Percentiles rank a stretch among this genome's conserved stretches.
Evolutionary conservation across 139 green algal species (phyloP).

Genomic region (Closterium sp.): DNA sequence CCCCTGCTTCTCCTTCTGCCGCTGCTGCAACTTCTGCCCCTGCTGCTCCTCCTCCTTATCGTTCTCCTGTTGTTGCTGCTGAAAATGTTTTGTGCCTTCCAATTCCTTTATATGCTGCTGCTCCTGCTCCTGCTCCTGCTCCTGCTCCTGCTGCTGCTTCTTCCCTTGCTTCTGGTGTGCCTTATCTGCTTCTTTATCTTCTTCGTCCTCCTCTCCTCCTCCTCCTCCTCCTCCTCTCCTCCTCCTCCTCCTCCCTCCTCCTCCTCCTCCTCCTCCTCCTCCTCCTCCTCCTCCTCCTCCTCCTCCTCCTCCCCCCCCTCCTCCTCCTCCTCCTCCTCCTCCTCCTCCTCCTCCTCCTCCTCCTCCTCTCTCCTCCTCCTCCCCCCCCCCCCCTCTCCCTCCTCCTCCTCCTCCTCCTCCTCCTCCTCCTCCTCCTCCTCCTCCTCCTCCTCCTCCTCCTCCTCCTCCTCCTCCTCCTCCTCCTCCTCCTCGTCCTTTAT

Average conservation of each 20-base stretch:
- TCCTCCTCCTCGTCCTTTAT: neutral
- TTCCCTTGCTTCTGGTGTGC: too few relatives aligned
- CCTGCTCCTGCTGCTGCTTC: neutral
- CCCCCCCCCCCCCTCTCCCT: too few relatives aligned
- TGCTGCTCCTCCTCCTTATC: neutral
- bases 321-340: too few relatives aligned
- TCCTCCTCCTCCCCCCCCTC: too few relatives aligned
- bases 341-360: too few relatives aligned
- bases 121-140: neutral
- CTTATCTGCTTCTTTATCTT: too few relatives aligned
- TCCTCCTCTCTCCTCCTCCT: too few relatives aligned
- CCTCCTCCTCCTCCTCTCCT: neutral
- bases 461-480: neutral
- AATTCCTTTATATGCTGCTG: neutral
- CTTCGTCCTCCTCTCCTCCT: neutral
- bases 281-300: neutral
- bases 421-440: neutral
- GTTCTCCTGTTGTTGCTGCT: too few relatives aligned
- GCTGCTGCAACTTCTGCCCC: too few relatives aligned
- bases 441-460: neutral
- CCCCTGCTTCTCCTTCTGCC: neutral
- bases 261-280: neutral
- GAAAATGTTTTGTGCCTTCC: too few relatives aligned
- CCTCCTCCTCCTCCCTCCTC: too few relatives aligned
- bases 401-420: neutral